These are phyloP conservation scores for Emmonsia crescens DNA, from an alignment of 2,329 filamentous ascomycete genomes.

Conservation along the genomic window DNA sequence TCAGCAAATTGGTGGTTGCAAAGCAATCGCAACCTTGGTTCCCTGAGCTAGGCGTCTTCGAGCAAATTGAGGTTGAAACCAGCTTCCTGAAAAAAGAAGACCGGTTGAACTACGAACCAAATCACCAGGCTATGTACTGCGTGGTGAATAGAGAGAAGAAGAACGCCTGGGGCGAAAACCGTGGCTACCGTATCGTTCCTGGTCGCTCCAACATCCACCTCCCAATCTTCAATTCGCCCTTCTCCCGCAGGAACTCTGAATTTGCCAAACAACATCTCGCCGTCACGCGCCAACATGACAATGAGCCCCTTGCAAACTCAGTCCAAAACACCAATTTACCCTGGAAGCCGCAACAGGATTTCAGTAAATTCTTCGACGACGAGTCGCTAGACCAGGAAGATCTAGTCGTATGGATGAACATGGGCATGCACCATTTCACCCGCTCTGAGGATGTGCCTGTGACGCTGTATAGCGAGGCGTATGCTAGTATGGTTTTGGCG, in stretches of 20 bases:
- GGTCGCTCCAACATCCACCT: slow-evolving; percentile 30
- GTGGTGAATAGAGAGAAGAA: slow-evolving; percentile 42
- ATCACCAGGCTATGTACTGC: slow-evolving; percentile 38
- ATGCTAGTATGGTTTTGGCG: background rate
- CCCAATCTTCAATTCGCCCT: slow-evolving; percentile 40
- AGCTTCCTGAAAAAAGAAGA: slow-evolving; percentile 35
- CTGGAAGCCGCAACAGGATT: slow-evolving; percentile 25
- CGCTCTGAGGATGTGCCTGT: slow-evolving; percentile 45
- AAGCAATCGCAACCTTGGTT: slow-evolving; percentile 18
- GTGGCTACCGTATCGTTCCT: slow-evolving; percentile 30
- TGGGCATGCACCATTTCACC: slow-evolving; percentile 50
- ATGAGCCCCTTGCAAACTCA: slow-evolving; percentile 10
- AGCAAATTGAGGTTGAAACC: slow-evolving; percentile 35
- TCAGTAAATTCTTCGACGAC: slow-evolving; percentile 34
- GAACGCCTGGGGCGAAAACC: slow-evolving; percentile 43
- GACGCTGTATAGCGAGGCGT: slow-evolving; percentile 30
- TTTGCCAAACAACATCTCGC: slow-evolving; percentile 45
- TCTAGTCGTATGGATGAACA: slow-evolving; percentile 42
- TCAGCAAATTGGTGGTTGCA: slow-evolving; percentile 25
- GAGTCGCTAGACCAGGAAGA: slow-evolving; percentile 34
- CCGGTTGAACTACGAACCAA: slow-evolving; percentile 40
- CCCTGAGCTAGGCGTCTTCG: slow-evolving; percentile 13
- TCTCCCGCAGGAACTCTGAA: slow-evolving; percentile 35
- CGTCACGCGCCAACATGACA: slow-evolving; percentile 25
- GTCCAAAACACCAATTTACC: slow-evolving; percentile 7